Evolutionary conservation across 148 eudicot species (phyloP), one percentile per base, ranked within the genome.

Genomic region (Amaranthus palmeri): DNA sequence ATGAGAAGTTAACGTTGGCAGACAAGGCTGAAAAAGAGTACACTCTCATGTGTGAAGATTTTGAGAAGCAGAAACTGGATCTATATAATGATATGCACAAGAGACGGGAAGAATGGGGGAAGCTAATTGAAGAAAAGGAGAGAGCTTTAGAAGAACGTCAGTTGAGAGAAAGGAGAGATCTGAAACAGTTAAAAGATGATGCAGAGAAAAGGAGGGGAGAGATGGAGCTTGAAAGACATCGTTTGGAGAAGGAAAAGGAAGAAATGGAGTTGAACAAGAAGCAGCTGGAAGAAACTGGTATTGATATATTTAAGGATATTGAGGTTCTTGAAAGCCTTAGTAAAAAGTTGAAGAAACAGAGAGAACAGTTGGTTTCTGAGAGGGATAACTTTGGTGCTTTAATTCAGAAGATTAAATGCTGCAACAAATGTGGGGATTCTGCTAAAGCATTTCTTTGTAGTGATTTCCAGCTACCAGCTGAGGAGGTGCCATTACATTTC

Each of bases 221-320:
- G 57, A 70, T 85, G 74, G 88, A 77, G 70, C 72, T 78, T 49
- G 85, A 82, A 69, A 76, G 77, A 78, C 68, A 6, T 67, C 81
- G 62, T 49, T 41, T 91, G 40, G 91, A 86, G 79, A 91, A 83
- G 82, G 96, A 84, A 36, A 89, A 65, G 62, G 79, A 80, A 58
- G 92, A 83, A 76, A 48, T 83, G 80, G 81, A 73, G 54, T 72
- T 82, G 72, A 82, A 81, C 79, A 89, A 82, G 81, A 77, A 73
- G 77, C 83, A 85, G 77, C 81, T 93, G 52, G 91, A 89, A 79
- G 81, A 82, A 78, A 83, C 67, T 88, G 85, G 80, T 77, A 12
- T 81, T 60, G 98, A 88, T 73, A 88, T 89, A 84, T 88, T 78
- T 61, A 84, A 79, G 40, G 98, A 91, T 77, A 90, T 95, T 62